A percentile compares a stretch with the other conserved stretches of the same genome.
phyloP scores from a whole-genome alignment of 768 basidiomycete genomes.

The Mycena amicta region DNA sequence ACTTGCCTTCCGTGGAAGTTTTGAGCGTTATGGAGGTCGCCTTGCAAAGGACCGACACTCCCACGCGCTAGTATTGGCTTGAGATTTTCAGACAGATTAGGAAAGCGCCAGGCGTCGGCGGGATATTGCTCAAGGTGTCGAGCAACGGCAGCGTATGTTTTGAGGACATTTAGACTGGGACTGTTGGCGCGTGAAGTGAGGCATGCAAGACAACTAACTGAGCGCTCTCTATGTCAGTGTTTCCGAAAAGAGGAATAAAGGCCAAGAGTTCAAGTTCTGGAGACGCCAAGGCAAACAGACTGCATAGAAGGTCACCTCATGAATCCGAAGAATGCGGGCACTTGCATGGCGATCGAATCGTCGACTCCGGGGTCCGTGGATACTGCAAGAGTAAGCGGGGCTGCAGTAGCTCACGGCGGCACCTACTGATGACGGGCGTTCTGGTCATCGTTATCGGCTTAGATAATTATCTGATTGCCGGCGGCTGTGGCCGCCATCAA shows the following conservation, averaged over 20 bases:
- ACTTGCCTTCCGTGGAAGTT: constrained; percentile 83
- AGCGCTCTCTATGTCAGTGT: constrained; percentile 64
- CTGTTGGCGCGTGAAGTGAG: neutral
- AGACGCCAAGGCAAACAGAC: constrained; percentile 76
- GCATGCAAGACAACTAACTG: constrained; percentile 46
- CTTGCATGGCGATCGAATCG: constrained; percentile 77
- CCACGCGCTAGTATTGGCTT: constrained; percentile 72
- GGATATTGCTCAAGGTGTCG: constrained; percentile 60
- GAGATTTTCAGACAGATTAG: constrained; percentile 51
- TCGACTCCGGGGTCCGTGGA: constrained; percentile 90
- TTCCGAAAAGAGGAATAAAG: constrained; percentile 65
- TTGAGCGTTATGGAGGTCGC: constrained; percentile 71
- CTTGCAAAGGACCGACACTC: constrained; percentile 65
- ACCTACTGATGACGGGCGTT: constrained; percentile 71
- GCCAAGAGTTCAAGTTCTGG: constrained; percentile 83
- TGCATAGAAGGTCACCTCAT: constrained; percentile 29
- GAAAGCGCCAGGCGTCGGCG: constrained; percentile 56
- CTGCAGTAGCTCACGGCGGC: neutral
- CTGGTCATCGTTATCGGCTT: constrained; percentile 17
- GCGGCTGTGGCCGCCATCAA: neutral
- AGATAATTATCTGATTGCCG: neutral
- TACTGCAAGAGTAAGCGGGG: constrained; percentile 43
- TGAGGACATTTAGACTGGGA: constrained; percentile 70
- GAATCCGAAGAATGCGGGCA: constrained; percentile 4
- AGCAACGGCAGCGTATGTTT: constrained; percentile 69